phyloP scores from a whole-genome alignment of 768 basidiomycete genomes.

The Lactarius indigo region DNA sequence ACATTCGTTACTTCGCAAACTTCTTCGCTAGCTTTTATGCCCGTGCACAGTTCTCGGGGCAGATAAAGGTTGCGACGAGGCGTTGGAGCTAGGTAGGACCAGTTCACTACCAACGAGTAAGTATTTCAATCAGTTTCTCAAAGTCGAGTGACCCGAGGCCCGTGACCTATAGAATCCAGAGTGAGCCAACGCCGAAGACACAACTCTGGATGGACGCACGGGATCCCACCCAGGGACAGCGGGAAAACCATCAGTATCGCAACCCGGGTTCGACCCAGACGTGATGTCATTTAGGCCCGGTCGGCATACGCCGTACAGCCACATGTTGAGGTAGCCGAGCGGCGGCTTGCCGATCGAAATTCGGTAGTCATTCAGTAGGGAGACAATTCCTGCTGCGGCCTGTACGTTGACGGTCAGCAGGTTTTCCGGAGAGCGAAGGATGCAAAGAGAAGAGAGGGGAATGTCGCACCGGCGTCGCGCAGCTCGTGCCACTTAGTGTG shows the following conservation, averaged over 20 bases:
- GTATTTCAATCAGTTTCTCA: not conserved
- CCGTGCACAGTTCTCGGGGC: conserved; percentile 57
- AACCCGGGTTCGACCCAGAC: not conserved
- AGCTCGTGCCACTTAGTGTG: not conserved
- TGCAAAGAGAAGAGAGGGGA: no score
- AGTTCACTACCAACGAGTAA: not conserved
- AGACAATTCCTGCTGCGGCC: not conserved
- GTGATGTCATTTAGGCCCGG: not conserved
- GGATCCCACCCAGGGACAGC: not conserved
- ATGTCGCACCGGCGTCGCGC: not conserved
- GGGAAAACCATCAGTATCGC: not conserved
- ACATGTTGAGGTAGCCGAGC: not conserved
- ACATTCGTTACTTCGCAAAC: conserved; percentile 33
- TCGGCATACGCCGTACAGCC: not conserved
- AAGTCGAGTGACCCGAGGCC: not conserved
- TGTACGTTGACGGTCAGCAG: not conserved
- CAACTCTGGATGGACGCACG: not conserved
- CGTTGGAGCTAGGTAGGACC: not conserved
- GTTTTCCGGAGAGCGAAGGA: no score
- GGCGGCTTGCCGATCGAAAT: not conserved
- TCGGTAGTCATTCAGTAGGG: not conserved
- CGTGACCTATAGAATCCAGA: no score
- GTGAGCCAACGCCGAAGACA: not conserved
- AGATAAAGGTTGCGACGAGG: no score
- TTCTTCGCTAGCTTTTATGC: conserved; percentile 53